Conservation (phyloP, 2,329 filamentous ascomycete genomes). For the Blastomyces parvus region DNA sequence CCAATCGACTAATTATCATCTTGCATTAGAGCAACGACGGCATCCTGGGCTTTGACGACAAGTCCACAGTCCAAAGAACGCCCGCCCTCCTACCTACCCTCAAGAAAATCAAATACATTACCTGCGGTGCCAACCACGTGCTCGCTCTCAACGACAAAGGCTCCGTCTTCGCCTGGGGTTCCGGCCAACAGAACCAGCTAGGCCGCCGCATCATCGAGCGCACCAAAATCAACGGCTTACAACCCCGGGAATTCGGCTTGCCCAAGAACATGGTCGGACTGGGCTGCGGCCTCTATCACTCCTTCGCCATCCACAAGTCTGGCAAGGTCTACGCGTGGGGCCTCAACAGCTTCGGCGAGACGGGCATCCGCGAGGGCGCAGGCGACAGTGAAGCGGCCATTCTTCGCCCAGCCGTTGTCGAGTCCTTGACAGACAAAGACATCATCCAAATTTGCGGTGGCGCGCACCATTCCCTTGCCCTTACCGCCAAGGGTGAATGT, state of each 20-base stretch:
- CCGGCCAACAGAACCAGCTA: constrained; percentile 59
- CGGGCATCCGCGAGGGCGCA: constrained; percentile 54
- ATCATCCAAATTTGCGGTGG: constrained; percentile 62
- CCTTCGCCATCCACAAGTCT: constrained; percentile 61
- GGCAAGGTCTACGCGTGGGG: constrained; percentile 73
- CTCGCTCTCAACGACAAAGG: constrained; percentile 50
- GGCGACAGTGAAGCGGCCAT: constrained; percentile 63
- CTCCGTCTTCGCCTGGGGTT: constrained; percentile 55
- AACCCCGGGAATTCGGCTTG: constrained; percentile 49
- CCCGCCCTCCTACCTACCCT: constrained; percentile 42
- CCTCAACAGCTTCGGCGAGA: constrained; percentile 77
- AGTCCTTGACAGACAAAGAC: constrained; percentile 53
- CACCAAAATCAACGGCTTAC: constrained; percentile 45
- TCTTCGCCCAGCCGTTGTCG: constrained; percentile 59
- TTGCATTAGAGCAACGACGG: constrained; percentile 50
- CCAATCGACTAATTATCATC: neutral
- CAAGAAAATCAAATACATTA: constrained; percentile 46
- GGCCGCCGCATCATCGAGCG: constrained; percentile 55
- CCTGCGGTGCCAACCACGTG: constrained; percentile 49
- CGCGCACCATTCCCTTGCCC: constrained; percentile 61
- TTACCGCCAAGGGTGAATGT: constrained; percentile 45
- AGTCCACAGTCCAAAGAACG: constrained; percentile 36
- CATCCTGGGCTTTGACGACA: constrained; percentile 48
- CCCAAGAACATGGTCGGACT: constrained; percentile 52
- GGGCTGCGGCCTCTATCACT: constrained; percentile 68